These are phyloP conservation scores for Seiridium cupressi DNA, from an alignment of 2,329 filamentous ascomycete species.

Conservation along the genomic window DNA sequence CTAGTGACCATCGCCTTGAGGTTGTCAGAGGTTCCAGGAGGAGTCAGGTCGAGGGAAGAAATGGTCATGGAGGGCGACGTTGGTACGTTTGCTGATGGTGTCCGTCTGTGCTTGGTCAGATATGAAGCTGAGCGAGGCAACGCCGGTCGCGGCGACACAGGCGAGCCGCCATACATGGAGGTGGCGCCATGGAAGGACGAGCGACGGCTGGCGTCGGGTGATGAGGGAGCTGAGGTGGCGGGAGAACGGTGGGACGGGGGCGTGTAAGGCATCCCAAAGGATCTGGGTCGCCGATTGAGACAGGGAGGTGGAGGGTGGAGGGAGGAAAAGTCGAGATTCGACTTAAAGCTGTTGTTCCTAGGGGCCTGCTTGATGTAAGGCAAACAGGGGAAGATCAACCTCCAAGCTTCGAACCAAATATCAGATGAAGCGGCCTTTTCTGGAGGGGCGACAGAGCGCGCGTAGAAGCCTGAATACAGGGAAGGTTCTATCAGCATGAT, in stretches of 20 bases:
- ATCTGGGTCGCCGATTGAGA: conserved; percentile 23
- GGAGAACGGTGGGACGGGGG: conserved; percentile 69
- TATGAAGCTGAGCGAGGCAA: conserved; percentile 67
- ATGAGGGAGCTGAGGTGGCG: conserved; percentile 55
- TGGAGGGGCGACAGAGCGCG: conserved; percentile 20
- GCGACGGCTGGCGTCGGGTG: conserved; percentile 57
- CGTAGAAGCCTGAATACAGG: conserved; percentile 25
- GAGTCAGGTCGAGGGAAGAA: conserved; percentile 40
- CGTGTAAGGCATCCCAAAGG: conserved; percentile 79
- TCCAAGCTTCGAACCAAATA: conserved; percentile 24
- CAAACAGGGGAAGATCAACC: conserved; percentile 26
- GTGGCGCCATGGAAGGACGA: conserved; percentile 47
- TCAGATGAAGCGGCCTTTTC: conserved; percentile 14
- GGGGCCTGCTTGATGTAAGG: conserved; percentile 19
- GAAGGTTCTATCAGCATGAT: conserved; percentile 27
- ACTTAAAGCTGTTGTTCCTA: conserved; percentile 23
- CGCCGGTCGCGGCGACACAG: conserved; percentile 37
- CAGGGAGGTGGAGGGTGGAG: conserved; percentile 21
- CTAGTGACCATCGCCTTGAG: conserved; percentile 45
- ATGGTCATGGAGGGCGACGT: conserved; percentile 20
- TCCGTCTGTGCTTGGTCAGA: conserved; percentile 61
- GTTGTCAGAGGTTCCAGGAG: conserved; percentile 49
- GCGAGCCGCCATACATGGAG: conserved; percentile 14
- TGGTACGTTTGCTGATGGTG: conserved; percentile 42
- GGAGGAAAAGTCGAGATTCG: conserved; percentile 18